Conservation (phyloP, 2,329 filamentous ascomycete species). For the Ophiostoma tasmaniense region DNA sequence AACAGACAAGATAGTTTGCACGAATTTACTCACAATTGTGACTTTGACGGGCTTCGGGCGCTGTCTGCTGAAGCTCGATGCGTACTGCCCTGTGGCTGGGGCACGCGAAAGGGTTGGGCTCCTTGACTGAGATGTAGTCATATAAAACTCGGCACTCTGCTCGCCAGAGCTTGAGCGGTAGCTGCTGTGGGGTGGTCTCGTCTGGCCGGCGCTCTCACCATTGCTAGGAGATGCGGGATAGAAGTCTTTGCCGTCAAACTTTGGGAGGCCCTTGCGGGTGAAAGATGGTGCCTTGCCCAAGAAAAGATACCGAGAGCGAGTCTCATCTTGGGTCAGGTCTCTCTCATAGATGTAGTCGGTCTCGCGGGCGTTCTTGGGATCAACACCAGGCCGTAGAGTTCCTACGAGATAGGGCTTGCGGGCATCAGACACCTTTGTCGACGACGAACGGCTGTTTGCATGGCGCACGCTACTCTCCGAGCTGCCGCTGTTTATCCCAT, state of each 20-base stretch:
- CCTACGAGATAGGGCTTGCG: constrained; percentile 48
- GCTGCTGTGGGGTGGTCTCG: not conserved
- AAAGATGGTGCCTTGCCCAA: constrained; percentile 49
- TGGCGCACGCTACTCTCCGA: not conserved
- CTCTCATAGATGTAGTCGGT: constrained; percentile 48
- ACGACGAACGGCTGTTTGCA: constrained; percentile 10
- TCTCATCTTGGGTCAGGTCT: constrained; percentile 50
- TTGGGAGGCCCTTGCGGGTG: constrained; percentile 46
- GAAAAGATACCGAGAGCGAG: constrained; percentile 50
- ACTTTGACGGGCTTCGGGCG: constrained; percentile 18
- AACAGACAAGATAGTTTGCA: not conserved
- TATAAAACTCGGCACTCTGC: not conserved
- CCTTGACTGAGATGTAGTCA: not conserved
- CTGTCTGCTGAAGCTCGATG: constrained; percentile 5
- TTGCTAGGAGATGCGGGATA: constrained; percentile 45
- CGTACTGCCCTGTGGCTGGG: not conserved
- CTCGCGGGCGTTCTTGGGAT: constrained; percentile 33
- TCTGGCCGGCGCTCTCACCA: not conserved
- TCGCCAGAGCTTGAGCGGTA: not conserved
- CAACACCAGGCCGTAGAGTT: constrained; percentile 37
- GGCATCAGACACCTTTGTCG: constrained; percentile 15
- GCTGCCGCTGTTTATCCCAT: not conserved
- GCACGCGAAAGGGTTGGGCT: not conserved
- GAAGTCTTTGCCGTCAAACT: constrained; percentile 58
- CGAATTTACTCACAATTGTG: constrained; percentile 17